These are phyloP conservation scores for Saccharomycopsis lassenensis DNA, from an alignment of 805 yeast species.

Conservation along the genomic window DNA sequence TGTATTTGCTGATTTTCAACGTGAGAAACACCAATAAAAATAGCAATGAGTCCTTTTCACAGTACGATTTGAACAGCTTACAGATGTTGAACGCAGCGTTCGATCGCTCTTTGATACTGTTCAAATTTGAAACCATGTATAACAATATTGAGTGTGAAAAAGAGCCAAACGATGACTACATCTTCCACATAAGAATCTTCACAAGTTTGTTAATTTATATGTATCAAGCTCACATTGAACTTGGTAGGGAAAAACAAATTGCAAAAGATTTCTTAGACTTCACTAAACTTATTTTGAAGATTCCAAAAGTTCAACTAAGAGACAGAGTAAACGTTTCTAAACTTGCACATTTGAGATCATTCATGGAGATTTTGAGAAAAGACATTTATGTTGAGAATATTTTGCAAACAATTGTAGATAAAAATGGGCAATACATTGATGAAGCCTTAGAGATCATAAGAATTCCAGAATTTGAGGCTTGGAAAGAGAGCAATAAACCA, in stretches of 20 bases:
- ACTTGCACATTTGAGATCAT: constrained; percentile 29
- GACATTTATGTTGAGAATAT: constrained; percentile 20
- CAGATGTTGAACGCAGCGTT: constrained; percentile 41
- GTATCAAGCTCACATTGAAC: constrained; percentile 39
- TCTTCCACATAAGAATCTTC: constrained; percentile 44
- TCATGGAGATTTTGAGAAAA: constrained; percentile 21
- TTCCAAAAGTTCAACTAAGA: constrained; percentile 34
- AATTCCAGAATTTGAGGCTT: constrained; percentile 30
- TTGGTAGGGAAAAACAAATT: constrained; percentile 35
- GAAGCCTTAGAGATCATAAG: constrained; percentile 15
- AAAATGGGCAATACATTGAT: constrained; percentile 22
- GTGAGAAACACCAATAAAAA: constrained; percentile 34
- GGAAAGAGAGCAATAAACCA: constrained; percentile 37
- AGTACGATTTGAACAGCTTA: constrained; percentile 42
- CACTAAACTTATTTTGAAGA: constrained; percentile 33
- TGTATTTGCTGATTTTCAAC: constrained; percentile 43
- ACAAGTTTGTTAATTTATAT: constrained; percentile 42
- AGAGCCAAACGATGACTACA: constrained; percentile 28
- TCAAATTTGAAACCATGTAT: constrained; percentile 34
- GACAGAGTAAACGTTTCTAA: constrained; percentile 46
- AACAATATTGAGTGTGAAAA: constrained; percentile 26
- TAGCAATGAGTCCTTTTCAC: too few species aligned
- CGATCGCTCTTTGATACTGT: constrained; percentile 35
- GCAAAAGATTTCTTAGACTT: constrained; percentile 31
- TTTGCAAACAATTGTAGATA: constrained; percentile 24